phyloP scores from a whole-genome alignment of 345 rosid species.

The Microcos paniculata region DNA sequence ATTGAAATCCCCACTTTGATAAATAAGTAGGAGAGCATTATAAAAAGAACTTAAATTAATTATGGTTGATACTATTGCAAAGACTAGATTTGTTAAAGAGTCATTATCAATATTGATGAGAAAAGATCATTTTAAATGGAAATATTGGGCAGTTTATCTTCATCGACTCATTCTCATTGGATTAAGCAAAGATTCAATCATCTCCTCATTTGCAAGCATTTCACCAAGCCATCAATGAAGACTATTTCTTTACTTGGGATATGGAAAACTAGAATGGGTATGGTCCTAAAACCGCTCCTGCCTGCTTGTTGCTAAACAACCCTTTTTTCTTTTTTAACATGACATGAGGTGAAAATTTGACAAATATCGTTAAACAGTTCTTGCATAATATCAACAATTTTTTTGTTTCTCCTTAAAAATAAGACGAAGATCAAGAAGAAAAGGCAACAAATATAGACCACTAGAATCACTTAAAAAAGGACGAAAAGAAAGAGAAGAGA shows the following conservation, averaged over 20 bases:
- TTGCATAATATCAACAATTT: too few relatives aligned
- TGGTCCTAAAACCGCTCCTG: neutral
- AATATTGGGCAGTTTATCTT: neutral
- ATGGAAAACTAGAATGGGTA: neutral
- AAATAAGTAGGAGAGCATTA: too few relatives aligned
- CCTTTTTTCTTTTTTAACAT: too few relatives aligned
- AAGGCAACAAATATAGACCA: neutral
- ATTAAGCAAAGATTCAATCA: neutral
- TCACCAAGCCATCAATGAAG: neutral
- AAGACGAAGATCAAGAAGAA: too few relatives aligned
- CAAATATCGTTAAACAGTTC: too few relatives aligned
- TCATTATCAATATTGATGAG: neutral
- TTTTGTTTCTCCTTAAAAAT: too few relatives aligned
- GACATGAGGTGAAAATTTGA: too few relatives aligned
- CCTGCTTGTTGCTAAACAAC: too few relatives aligned
- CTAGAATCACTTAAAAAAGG: neutral
- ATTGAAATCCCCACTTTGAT: too few relatives aligned
- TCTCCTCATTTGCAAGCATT: neutral
- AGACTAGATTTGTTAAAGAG: neutral
- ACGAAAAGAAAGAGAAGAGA: neutral
- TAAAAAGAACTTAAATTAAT: too few relatives aligned
- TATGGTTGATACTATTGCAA: too few relatives aligned
- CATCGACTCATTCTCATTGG: neutral
- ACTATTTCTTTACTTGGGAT: neutral
- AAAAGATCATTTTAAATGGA: neutral